These are phyloP conservation scores for Gorgonomyces haynaldii DNA, from an alignment of 192 early-diverging fungal species.

Conservation along the genomic window DNA sequence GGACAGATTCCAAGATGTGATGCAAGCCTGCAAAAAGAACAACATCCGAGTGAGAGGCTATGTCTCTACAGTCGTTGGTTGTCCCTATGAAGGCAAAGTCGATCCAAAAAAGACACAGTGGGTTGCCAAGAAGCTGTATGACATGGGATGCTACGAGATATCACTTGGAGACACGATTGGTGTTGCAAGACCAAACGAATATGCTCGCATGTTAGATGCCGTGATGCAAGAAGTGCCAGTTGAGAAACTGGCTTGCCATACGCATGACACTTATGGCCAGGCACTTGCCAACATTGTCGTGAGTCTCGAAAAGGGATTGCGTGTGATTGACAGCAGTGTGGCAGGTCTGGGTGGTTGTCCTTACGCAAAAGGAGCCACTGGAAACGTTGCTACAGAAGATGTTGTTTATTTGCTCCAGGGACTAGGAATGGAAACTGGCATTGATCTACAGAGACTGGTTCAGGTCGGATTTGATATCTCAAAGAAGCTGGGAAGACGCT, in stretches of 20 bases:
- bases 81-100: conserved; percentile 82
- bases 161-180: conserved; percentile 95
- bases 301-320: conserved; percentile 68
- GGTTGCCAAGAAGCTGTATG: conserved; percentile 59
- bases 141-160: conserved; percentile 95
- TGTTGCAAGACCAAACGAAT: conserved; percentile 50
- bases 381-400: conserved; percentile 95
- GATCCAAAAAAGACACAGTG: conserved; percentile 55
- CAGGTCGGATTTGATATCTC: conserved; percentile 83
- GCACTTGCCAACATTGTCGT: conserved; percentile 85
- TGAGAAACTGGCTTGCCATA: conserved; percentile 76
- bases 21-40: conserved; percentile 45
- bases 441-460: conserved; percentile 62
- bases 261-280: conserved; percentile 97
- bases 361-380: conserved; percentile 89
- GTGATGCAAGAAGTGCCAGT: conserved; percentile 61
- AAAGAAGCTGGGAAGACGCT: conserved; percentile 54
- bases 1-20: conserved; percentile 55
- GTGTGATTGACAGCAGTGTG: conserved; percentile 87
- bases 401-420: conserved; percentile 87
- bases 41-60: conserved; percentile 70
- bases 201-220: conserved; percentile 55
- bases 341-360: conserved; percentile 94
- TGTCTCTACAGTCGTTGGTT: conserved; percentile 82
- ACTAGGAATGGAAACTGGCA: conserved; percentile 68